phyloP scores from a whole-genome alignment of 495 filamentous ascomycete species.

The Thozetella sp. region DNA sequence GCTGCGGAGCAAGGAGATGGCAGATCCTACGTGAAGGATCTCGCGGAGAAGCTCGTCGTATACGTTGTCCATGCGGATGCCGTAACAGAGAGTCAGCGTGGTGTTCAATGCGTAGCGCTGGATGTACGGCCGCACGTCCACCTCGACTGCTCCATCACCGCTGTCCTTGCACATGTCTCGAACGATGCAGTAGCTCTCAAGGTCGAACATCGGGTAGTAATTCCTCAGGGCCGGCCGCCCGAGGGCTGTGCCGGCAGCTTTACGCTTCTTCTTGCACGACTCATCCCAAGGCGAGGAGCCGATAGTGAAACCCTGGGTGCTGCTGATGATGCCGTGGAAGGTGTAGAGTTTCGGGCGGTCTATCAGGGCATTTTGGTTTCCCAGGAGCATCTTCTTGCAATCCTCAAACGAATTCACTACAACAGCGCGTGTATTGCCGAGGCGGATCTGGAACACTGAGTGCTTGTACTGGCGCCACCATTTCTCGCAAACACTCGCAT shows the following conservation, averaged over 20 bases:
- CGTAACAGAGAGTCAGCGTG: slow-evolving; percentile 53
- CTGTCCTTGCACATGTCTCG: slow-evolving; percentile 46
- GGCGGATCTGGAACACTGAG: slow-evolving; percentile 56
- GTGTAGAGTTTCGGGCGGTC: slow-evolving; percentile 50
- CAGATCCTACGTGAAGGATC: slow-evolving; percentile 51
- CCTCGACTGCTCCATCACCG: slow-evolving; percentile 31
- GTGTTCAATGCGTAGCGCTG: slow-evolving; percentile 54
- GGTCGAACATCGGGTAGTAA: slow-evolving; percentile 53
- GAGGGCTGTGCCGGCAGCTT: slow-evolving; percentile 48
- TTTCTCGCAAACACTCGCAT: slow-evolving; percentile 52
- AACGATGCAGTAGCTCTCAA: slow-evolving; percentile 51
- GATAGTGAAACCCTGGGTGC: slow-evolving; percentile 47
- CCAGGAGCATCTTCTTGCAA: slow-evolving; percentile 45
- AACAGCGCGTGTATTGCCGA: slow-evolving; percentile 54
- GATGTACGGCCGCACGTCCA: slow-evolving; percentile 44
- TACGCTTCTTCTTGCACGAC: slow-evolving; percentile 52
- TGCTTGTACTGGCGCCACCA: slow-evolving; percentile 55
- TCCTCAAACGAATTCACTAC: slow-evolving; percentile 51
- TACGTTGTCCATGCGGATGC: slow-evolving; percentile 54
- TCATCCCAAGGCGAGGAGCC: slow-evolving; percentile 52
- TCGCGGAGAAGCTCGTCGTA: slow-evolving; percentile 50
- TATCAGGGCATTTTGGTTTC: slow-evolving; percentile 47
- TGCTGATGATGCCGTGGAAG: slow-evolving; percentile 49
- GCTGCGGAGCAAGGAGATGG: slow-evolving; percentile 48
- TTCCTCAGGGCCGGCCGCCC: slow-evolving; percentile 43